Conservation (phyloP, 2,329 filamentous ascomycete species). For the Metarhizium sp. region DNA sequence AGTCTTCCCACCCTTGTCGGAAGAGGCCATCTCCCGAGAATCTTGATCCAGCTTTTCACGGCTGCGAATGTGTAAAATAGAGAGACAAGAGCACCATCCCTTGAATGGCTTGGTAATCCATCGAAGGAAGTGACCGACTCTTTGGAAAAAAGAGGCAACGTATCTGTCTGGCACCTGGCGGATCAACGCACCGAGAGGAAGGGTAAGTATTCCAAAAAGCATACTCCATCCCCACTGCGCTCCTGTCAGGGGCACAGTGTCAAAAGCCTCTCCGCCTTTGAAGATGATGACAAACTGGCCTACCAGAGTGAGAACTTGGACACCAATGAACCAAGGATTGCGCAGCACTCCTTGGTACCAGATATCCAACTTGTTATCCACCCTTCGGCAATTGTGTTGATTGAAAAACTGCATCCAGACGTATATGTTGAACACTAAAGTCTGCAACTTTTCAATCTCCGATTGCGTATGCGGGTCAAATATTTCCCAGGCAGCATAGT, state of each 20-base stretch:
- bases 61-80: conserved; percentile 11
- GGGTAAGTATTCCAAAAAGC: conserved; percentile 54
- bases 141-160: conserved; percentile 19
- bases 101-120: conserved; percentile 13
- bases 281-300: conserved; percentile 67
- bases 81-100: conserved; percentile 12
- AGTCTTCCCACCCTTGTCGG: conserved; percentile 7
- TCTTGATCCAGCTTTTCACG: conserved; percentile 12
- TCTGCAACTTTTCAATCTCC: conserved; percentile 35
- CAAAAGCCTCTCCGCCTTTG: conserved; percentile 59
- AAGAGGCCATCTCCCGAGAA: conserved; percentile 15
- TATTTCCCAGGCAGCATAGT: conserved; percentile 51
- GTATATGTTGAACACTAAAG: conserved; percentile 76
- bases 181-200: conserved; percentile 47
- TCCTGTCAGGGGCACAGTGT: conserved; percentile 50
- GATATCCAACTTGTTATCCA: conserved; percentile 77
- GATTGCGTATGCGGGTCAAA: conserved; percentile 38
- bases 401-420: conserved; percentile 92
- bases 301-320: conserved; percentile 56
- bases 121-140: conserved; percentile 10
- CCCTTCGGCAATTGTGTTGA: conserved; percentile 66
- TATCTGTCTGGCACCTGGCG: conserved; percentile 29
- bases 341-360: conserved; percentile 62
- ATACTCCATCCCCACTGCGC: conserved; percentile 62
- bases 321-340: conserved; percentile 69